phyloP scores from a whole-genome alignment of 805 yeast genomes.

The Myxozyma lipomycoides region DNA sequence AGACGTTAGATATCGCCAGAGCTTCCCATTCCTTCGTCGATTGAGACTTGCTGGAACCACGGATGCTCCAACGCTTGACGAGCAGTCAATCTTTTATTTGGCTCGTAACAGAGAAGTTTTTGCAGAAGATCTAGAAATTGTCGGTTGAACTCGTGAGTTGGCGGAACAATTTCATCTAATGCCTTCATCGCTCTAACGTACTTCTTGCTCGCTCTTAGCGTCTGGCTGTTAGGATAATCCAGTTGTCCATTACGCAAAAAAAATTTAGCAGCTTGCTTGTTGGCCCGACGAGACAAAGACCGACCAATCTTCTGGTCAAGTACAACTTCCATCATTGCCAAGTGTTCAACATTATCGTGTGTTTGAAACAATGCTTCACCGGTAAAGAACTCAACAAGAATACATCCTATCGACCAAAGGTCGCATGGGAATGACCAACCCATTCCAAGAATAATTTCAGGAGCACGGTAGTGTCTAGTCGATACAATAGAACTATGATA shows the following conservation, averaged over 20 bases:
- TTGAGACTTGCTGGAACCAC: constrained; percentile 51
- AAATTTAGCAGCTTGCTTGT: constrained; percentile 28
- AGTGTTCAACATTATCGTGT: constrained; percentile 89
- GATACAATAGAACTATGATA: constrained; percentile 89
- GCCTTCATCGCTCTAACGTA: constrained; percentile 40
- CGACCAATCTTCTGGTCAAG: constrained; percentile 47
- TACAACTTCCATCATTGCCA: constrained; percentile 89
- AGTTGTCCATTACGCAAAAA: constrained; percentile 33
- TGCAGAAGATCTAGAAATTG: constrained; percentile 63
- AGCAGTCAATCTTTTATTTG: constrained; percentile 67
- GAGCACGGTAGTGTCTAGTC: constrained; percentile 95
- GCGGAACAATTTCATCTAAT: constrained; percentile 32
- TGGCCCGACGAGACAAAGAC: constrained; percentile 30
- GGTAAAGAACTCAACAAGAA: constrained; percentile 80
- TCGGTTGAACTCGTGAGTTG: constrained; percentile 13
- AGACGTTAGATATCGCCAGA: neutral
- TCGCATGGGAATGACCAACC: constrained; percentile 98
- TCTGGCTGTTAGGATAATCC: constrained; percentile 39
- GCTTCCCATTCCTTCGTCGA: constrained; percentile 15
- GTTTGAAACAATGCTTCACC: constrained; percentile 95
- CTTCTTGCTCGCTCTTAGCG: constrained; percentile 37
- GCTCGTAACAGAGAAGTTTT: constrained; percentile 66
- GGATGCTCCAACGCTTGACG: constrained; percentile 73
- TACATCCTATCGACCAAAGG: constrained; percentile 95
- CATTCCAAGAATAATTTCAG: constrained; percentile 88